Evolutionary conservation across 1,139 yeast genomes (phyloP).

Genomic region (Scheffersomyces segobiensis): DNA sequence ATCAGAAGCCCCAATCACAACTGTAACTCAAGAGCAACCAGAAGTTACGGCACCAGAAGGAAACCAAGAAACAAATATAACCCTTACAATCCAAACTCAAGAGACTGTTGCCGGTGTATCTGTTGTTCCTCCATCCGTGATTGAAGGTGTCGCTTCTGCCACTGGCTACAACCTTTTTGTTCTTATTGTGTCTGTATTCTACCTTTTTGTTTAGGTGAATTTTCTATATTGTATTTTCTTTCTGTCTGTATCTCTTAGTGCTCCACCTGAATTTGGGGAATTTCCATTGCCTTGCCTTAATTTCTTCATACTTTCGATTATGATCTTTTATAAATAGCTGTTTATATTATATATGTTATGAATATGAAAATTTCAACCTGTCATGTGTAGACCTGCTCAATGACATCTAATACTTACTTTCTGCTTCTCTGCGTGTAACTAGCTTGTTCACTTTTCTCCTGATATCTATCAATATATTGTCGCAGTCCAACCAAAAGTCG

Average conservation of each 20-base stretch:
- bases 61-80: neutral
- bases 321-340: neutral
- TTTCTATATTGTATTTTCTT: too few relatives aligned
- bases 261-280: neutral
- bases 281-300: neutral
- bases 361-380: neutral
- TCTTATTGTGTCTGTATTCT: neutral
- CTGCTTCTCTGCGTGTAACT: constrained; percentile 5
- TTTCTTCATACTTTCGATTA: neutral
- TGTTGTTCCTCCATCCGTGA: neutral
- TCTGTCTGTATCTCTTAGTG: neutral
- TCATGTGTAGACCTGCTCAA: neutral
- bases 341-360: neutral
- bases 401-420: constrained; percentile 7
- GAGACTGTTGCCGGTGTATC: neutral
- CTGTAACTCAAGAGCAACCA: too few relatives aligned
- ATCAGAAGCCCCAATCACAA: too few relatives aligned
- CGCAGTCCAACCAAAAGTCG: constrained; percentile 25
- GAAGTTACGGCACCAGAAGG: neutral
- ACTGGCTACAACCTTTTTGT: neutral
- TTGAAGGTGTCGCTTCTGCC: neutral
- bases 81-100: neutral
- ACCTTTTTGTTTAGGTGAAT: neutral
- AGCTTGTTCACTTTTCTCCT: constrained; percentile 6
- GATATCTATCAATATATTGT: constrained; percentile 13